phyloP scores from a whole-genome alignment of 345 rosid genomes.

The Atalantia buxifolia region DNA sequence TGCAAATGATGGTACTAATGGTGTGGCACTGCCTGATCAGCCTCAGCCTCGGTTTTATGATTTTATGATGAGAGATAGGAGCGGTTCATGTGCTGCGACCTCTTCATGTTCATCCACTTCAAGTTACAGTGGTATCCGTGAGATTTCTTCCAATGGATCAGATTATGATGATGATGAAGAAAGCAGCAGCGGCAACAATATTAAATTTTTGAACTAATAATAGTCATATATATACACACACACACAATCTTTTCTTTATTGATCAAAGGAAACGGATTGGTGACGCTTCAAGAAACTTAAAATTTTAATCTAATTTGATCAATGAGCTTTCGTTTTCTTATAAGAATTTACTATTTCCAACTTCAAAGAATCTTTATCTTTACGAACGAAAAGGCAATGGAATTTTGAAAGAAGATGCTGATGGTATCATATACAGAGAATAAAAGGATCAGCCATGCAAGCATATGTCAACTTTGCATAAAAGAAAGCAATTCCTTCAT shows the following conservation, averaged over 20 bases:
- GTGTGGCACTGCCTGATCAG: not conserved
- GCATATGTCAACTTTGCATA: not conserved
- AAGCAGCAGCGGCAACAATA: slow-evolving; percentile 31
- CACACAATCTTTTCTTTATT: not conserved
- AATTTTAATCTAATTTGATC: not conserved
- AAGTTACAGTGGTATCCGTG: slow-evolving; percentile 17
- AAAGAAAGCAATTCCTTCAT: not conserved
- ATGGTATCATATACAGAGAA: not conserved
- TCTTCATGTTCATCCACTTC: slow-evolving; percentile 26
- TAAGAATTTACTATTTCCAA: not conserved
- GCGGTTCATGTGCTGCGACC: not conserved
- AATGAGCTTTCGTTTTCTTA: not conserved
- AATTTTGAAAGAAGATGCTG: slow-evolving; percentile 1
- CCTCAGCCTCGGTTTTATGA: slow-evolving; percentile 4
- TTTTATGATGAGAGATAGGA: slow-evolving; percentile 15
- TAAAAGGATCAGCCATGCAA: not conserved
- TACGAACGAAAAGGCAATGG: not conserved
- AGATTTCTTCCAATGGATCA: slow-evolving; percentile 33
- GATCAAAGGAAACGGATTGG: not conserved
- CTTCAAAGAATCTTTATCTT: not conserved
- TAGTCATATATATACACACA: no score
- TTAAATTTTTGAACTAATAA: slow-evolving; percentile 14
- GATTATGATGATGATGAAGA: slow-evolving; percentile 29
- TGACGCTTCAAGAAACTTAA: not conserved
- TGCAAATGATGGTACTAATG: not conserved